Base-by-base conservation (phyloP, 139 green algal genomes). In the Closterium sp. region DNA sequence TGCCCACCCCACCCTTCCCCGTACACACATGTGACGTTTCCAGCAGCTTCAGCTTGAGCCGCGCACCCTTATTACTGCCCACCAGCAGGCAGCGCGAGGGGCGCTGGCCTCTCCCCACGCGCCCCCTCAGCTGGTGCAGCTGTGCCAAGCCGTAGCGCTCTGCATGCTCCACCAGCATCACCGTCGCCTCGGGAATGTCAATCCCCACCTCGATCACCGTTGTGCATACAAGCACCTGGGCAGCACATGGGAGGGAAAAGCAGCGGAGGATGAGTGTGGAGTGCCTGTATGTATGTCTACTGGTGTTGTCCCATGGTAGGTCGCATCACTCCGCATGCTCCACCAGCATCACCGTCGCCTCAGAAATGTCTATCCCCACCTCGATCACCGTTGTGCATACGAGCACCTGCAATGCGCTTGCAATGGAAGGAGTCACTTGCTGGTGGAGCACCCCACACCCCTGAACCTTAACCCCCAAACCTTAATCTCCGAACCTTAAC, bases 161-260 rank as follows among this genome's bases (percentile, higher is more conserved):
- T 10, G 98, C 97, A 89, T 98, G 95, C 93, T 99, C 96, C n/a
- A 99, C 96, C 31, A 99, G 93, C 91, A 99, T 98, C 9, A 98
- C 93, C 9, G 95, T 96, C 0, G 98, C 98, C 50, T 98, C 96
- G 0, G 97, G 97, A 70, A 99, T 96, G 34, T 99, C 98, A 84
- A 99, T 97, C 0, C 97, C 97, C 70, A 97, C 97, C 94, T 99
- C 98, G 9, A 99, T 96, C 21, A 99, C 98, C 0, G 96, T 97
- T 17, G 96, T 98, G 89, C 95, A 96, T 22, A 99, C 94, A 32
- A 99, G 95, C 27, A 98, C 96, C 73, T 30, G n/a, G n/a, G n/a
- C n/a, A n/a, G n/a, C n/a, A n/a, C n/a, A n/a, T n/a, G n/a, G n/a
- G n/a, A n/a, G n/a, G n/a, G n/a, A n/a, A n/a, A n/a, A n/a, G n/a